Base-by-base conservation (phyloP, 805 yeast species). In the Candida maltosa region DNA sequence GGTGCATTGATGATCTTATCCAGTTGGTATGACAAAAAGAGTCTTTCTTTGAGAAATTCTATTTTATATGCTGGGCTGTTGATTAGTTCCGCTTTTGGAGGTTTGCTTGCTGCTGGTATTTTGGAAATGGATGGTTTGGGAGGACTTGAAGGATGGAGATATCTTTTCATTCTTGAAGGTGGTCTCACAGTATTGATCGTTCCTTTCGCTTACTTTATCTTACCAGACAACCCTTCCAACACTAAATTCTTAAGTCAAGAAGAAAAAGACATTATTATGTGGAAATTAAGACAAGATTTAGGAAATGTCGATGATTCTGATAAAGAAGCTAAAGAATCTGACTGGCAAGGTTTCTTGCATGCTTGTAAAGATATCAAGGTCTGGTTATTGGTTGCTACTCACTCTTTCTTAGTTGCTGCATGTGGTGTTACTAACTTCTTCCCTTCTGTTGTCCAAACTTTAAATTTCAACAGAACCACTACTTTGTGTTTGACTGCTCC, bases 371-470 rank as follows among this genome's bases (percentile, higher is more conserved):
- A 72, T 43, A 33, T 57, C 28, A 71, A 71, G 37, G 69, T 67
- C n/a, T 70, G 76, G 76, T 48, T 62, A n/a, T 49, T 70, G 24
- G 62, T 71, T 12, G 70, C 69, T 31, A 58, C 61, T 34, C 56
- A 69, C 17, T 56, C 74, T 2, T 68, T 65, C 53, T 54, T 70
- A 20, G 81, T 73, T 32, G 78, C 77, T 17, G 79, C 81, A 26
- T 72, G 77, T 44, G 80, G 81, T 51, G 79, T 76, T 31, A 73
- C 80, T 14, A 71, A 76, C 49, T 76, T 75, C 51, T 78, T 76
- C 62, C 83, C 83, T 18, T 66, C 81, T 1, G 76, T 79, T 18
- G 82, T 79, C 12, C 49, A 64, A 38, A 75, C 83, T 10, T 62
- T 79, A 41, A 69, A 75, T 29, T 79, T 74, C 45, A 52, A 56